A percentile compares a stretch with the other conserved stretches of the same genome.
Conservation (phyloP, 2,329 filamentous ascomycete genomes). For the Fusarium sp. region DNA sequence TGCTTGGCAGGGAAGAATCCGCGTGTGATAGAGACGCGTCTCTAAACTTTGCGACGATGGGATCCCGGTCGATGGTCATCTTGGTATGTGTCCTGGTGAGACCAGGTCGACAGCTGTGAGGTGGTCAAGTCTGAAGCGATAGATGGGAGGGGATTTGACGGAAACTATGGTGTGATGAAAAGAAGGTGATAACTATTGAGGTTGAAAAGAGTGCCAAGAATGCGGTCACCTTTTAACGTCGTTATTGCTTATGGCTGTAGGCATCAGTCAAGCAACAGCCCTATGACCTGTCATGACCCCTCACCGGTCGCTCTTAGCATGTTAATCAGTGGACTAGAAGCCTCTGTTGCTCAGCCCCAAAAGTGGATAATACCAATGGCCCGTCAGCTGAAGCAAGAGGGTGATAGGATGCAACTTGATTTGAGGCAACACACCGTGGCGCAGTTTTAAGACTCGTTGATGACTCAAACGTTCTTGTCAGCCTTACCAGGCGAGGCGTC, state of each 20-base stretch:
- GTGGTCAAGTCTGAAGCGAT: too few relatives aligned
- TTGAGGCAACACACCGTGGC: neutral
- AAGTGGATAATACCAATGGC: conserved; percentile 4
- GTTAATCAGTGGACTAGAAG: neutral
- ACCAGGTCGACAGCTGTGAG: neutral
- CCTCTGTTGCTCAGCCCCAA: conserved; percentile 17
- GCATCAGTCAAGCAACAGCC: conserved; percentile 9
- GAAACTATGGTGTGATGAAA: neutral
- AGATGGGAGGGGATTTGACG: neutral
- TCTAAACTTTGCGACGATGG: conserved; percentile 4
- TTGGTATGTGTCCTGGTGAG: neutral
- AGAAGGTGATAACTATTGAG: neutral
- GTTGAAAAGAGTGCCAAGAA: conserved; percentile 2
- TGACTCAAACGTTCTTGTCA: neutral
- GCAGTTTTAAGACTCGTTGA: neutral
- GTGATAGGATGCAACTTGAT: neutral
- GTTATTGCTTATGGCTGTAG: conserved; percentile 9
- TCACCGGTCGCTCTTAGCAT: neutral
- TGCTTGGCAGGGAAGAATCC: neutral
- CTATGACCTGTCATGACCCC: conserved; percentile 5
- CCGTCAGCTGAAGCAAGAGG: neutral
- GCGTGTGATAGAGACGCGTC: neutral
- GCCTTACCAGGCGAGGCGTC: conserved; percentile 13
- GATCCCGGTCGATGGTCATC: conserved; percentile 27
- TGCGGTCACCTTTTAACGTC: neutral